phyloP scores from a whole-genome alignment of 2,329 filamentous ascomycete genomes.

The Colletotrichum musae region DNA sequence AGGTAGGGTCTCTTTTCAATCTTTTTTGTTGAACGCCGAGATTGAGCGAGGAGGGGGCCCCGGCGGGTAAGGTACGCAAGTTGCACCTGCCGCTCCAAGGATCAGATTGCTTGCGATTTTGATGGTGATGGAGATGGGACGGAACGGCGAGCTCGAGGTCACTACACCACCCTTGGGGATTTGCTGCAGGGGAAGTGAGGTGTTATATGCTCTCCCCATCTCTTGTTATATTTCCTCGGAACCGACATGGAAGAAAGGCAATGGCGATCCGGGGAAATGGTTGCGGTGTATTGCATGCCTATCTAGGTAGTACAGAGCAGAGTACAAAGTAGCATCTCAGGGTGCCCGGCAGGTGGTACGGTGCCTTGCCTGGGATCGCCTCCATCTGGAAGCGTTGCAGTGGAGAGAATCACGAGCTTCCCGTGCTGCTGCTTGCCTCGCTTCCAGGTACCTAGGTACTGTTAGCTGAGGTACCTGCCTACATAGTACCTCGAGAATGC shows the following conservation, averaged over 20 bases:
- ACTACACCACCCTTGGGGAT: constrained; percentile 17
- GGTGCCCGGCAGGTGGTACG: too few relatives aligned
- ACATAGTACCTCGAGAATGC: constrained; percentile 5
- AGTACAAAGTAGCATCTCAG: too few relatives aligned
- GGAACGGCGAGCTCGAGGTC: constrained; percentile 13
- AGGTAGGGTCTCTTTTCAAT: constrained; percentile 23
- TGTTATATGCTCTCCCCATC: not conserved
- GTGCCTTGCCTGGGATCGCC: too few relatives aligned
- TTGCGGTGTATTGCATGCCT: too few relatives aligned
- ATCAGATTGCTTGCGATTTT: constrained; percentile 7
- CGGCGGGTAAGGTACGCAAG: not conserved
- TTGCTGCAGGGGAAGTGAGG: constrained; percentile 28
- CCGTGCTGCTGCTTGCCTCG: too few relatives aligned
- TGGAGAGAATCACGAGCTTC: too few relatives aligned
- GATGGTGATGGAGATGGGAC: constrained; percentile 23
- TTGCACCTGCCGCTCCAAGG: constrained; percentile 1
- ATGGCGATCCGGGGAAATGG: too few relatives aligned
- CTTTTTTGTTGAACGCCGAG: constrained; percentile 38
- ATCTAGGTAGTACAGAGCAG: too few relatives aligned
- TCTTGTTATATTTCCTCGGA: too few relatives aligned
- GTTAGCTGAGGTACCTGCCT: not conserved
- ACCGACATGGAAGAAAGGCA: too few relatives aligned
- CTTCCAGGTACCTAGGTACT: not conserved
- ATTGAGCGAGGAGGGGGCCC: not conserved
- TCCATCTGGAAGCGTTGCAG: too few relatives aligned